Base-by-base conservation (phyloP, 805 yeast genomes). In the Saccharomycopsis amapae region DNA sequence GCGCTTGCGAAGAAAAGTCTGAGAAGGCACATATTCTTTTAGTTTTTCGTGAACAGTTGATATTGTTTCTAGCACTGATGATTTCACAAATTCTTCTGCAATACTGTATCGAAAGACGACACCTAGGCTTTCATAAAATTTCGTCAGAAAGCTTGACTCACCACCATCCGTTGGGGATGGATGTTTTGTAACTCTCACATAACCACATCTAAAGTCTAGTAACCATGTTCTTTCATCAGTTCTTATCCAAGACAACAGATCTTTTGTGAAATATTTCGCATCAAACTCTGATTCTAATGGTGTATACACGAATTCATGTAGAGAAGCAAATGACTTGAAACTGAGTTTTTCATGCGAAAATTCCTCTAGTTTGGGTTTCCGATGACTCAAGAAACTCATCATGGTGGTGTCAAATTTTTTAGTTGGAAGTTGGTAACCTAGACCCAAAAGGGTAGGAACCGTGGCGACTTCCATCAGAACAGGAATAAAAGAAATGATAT, bases 401-500 rank as follows among this genome's bases (percentile, higher is more conserved):
- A 4, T 15, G 6, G 6, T 5, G 18, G 24, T 28, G n/a, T 17
- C 38, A 42, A n/a, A n/a, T n/a, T 38, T 25, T 25, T 34, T 26
- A 12, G 25, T 24, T 3, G 19, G 24, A 12, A 44, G 18, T 13
- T 31, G 15, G 19, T 40, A 28, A 26, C 32, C 42, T 12, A 45
- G 37, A 4, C 69, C 71, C 31, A 69, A 65, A 12, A 82, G 61
- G 0, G 75, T 69, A 0, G 87, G 85, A 1, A 72, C 68, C 1
- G 81, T 71, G 12, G 69, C 69, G 3, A 81, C 65, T 2, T 82
- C 82, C 0, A 67, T 65, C n/a, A 65, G 66, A 12, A 66, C 67
- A 9, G 79, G 84, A n/a, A 79, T 85, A 61, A 87, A 76, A 58
- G 88, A 96, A 1, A 86, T 71, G 4, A 89, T 71, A 55, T 81